Conservation (phyloP, 2,329 filamentous ascomycete species). For the Biscogniauxia sp. region DNA sequence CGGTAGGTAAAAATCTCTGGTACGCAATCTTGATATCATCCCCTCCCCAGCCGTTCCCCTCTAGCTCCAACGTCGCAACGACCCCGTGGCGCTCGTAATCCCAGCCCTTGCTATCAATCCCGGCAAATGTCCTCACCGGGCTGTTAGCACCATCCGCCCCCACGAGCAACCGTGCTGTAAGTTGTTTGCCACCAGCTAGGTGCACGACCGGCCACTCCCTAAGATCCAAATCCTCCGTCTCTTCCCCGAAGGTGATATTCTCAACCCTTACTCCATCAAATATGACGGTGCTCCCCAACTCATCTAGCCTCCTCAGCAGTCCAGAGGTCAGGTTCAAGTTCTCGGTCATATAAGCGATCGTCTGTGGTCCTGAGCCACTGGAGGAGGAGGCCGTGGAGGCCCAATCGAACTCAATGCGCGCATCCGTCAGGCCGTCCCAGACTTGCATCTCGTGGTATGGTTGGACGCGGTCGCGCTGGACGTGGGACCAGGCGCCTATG, state of each 20-base stretch:
- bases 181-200: slow-evolving; percentile 62
- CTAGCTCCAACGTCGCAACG: slow-evolving; percentile 80
- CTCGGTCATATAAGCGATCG: slow-evolving; percentile 95
- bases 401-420: slow-evolving; percentile 88
- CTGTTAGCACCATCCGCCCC: slow-evolving; percentile 95
- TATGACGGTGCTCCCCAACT: slow-evolving; percentile 66
- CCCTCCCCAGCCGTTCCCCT: slow-evolving; percentile 55
- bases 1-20: slow-evolving; percentile 90
- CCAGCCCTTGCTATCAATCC: slow-evolving; percentile 84
- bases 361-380: slow-evolving; percentile 42
- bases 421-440: slow-evolving; percentile 90
- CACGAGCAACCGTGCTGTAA: slow-evolving; percentile 81
- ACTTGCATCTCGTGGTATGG: slow-evolving; percentile 96
- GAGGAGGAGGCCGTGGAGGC: slow-evolving; percentile 27
- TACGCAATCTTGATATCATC: slow-evolving; percentile 73
- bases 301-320: slow-evolving; percentile 68
- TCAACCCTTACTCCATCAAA: slow-evolving; percentile 77
- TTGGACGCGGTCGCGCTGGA: slow-evolving; percentile 73
- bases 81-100: slow-evolving; percentile 90
- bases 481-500: slow-evolving; percentile 82
- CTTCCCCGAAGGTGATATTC: slow-evolving; percentile 71
- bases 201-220: slow-evolving; percentile 84
- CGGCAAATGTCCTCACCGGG: slow-evolving; percentile 85
- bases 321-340: slow-evolving; percentile 85
- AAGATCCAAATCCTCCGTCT: slow-evolving; percentile 69